Conservation (phyloP, 352 stramenopile species). For the Lagenidium giganteum region DNA sequence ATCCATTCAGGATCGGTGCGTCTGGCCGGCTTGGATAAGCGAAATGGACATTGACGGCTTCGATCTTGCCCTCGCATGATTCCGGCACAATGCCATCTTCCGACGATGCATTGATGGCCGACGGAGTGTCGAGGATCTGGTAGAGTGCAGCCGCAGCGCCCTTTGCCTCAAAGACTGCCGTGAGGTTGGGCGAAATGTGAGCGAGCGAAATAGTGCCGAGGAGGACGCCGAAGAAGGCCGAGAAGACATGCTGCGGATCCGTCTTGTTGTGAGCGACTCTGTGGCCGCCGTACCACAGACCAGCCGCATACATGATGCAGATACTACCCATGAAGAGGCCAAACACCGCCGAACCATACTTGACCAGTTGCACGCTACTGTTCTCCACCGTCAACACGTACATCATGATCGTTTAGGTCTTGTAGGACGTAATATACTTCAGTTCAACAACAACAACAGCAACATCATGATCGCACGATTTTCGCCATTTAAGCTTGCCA, state of each 20-base stretch:
- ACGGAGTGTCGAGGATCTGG: slow-evolving; percentile 41
- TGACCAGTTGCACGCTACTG: slow-evolving; percentile 23
- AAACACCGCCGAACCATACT: slow-evolving; percentile 18
- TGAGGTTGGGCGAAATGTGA: slow-evolving; percentile 37
- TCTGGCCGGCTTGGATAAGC: slow-evolving; percentile 56
- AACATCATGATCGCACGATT: slow-evolving; percentile 34
- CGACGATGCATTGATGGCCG: slow-evolving; percentile 35
- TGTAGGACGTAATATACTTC: no score
- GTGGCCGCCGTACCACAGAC: slow-evolving; percentile 50
- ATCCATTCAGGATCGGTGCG: slow-evolving; percentile 24
- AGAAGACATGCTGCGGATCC: slow-evolving; percentile 29
- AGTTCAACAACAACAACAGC: no score
- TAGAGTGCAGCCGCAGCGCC: slow-evolving; percentile 36
- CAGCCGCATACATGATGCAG: slow-evolving; percentile 38
- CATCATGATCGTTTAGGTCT: no score
- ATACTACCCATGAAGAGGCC: slow-evolving; percentile 32
- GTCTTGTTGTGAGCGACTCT: slow-evolving; percentile 27
- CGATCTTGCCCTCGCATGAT: slow-evolving; percentile 26
- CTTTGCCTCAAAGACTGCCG: slow-evolving; percentile 28
- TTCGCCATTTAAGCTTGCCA: slow-evolving; percentile 43
- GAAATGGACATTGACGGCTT: slow-evolving; percentile 50
- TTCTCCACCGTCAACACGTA: slow-evolving; percentile 25
- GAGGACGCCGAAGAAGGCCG: slow-evolving; percentile 35
- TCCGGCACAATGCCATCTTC: slow-evolving; percentile 20
- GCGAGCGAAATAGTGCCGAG: slow-evolving; percentile 33